These are phyloP conservation scores for Cyberlindnera saturnus DNA, from an alignment of 805 yeast genomes.

Conservation along the genomic window DNA sequence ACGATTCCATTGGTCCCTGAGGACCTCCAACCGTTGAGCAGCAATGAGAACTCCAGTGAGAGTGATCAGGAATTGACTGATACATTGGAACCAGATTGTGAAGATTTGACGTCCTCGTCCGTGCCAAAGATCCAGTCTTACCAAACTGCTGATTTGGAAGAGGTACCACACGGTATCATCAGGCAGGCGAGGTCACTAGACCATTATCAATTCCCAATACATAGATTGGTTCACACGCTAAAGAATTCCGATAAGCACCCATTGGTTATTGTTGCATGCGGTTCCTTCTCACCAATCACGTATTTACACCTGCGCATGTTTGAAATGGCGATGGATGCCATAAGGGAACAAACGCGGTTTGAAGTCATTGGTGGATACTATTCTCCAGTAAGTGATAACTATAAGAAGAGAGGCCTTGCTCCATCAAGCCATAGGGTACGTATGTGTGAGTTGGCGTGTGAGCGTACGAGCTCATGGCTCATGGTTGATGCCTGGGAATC, in stretches of 20 bases:
- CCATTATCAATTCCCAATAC: constrained; percentile 79
- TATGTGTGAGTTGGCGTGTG: constrained; percentile 98
- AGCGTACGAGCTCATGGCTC: constrained; percentile 91
- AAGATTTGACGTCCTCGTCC: constrained; percentile 16
- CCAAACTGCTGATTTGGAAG: constrained; percentile 91
- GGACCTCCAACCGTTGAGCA: constrained; percentile 49
- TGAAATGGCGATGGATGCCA: constrained; percentile 96
- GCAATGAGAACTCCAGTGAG: constrained; percentile 33
- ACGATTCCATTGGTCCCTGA: constrained; percentile 51
- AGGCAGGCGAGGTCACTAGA: constrained; percentile 74
- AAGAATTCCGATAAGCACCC: constrained; percentile 78
- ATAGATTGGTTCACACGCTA: constrained; percentile 66
- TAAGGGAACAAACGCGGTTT: constrained; percentile 84
- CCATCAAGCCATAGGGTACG: constrained; percentile 85
- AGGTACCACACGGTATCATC: constrained; percentile 90
- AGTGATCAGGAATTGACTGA: constrained; percentile 9
- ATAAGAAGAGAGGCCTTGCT: constrained; percentile 90
- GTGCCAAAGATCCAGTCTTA: constrained; percentile 30
- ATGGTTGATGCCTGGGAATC: constrained; percentile 99
- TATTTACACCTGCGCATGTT: constrained; percentile 94
- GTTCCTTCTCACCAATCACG: constrained; percentile 93
- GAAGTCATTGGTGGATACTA: constrained; percentile 96
- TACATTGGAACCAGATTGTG: constrained; percentile 10
- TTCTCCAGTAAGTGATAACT: constrained; percentile 91
- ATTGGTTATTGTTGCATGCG: constrained; percentile 93